phyloP scores from a whole-genome alignment of 192 early-diverging fungal species.

The Fimicolochytrium jonesii region DNA sequence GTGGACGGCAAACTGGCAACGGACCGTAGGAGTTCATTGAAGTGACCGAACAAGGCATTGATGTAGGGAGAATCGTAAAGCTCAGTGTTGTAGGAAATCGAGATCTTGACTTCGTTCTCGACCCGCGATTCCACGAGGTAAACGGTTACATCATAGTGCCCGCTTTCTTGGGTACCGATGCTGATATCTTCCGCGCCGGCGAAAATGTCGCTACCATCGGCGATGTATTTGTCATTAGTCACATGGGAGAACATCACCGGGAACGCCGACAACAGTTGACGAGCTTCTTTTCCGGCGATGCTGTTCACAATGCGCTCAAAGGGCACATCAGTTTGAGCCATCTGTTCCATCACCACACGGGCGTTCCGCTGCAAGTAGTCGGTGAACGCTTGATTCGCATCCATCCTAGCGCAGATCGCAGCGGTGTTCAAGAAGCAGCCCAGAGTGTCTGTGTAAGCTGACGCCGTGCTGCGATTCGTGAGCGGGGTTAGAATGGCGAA shows the following conservation, averaged over 20 bases:
- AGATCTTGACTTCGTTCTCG: not conserved
- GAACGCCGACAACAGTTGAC: not conserved
- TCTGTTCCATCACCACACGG: not conserved
- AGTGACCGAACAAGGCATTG: too few species aligned
- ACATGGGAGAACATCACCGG: not conserved
- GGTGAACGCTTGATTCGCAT: not conserved
- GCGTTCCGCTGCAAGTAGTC: not conserved
- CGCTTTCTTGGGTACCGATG: not conserved
- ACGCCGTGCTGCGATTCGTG: not conserved
- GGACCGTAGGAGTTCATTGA: too few species aligned
- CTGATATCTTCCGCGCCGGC: not conserved
- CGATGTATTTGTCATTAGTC: not conserved
- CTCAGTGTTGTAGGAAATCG: too few species aligned
- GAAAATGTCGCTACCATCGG: not conserved
- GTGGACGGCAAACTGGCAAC: too few species aligned
- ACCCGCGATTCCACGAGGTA: not conserved
- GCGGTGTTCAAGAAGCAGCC: conserved; percentile 17
- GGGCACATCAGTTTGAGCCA: not conserved
- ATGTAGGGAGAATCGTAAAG: too few species aligned
- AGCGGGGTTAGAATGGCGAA: not conserved
- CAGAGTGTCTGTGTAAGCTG: not conserved
- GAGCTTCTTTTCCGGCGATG: not conserved
- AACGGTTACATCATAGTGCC: not conserved
- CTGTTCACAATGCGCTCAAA: not conserved
- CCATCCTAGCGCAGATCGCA: not conserved